phyloP scores from a whole-genome alignment of 129 eudicot genomes.

The Saposhnikovia divaricata region DNA sequence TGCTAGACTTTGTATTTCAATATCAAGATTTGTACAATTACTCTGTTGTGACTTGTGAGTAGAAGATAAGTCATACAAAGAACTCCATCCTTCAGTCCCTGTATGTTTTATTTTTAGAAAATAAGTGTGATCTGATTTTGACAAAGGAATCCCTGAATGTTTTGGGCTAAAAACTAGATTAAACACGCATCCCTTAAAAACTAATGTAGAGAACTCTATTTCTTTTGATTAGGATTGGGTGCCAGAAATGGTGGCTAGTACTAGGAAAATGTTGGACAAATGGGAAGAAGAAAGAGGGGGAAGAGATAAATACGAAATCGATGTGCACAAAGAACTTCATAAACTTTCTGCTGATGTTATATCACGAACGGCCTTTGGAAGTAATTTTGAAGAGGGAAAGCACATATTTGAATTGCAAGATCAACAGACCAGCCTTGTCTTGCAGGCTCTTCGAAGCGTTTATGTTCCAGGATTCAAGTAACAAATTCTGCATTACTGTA shows the following conservation, averaged over 20 bases:
- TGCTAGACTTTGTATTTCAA: no score
- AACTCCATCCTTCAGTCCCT: no score
- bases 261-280: conserved; percentile 32
- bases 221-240: conserved; percentile 51
- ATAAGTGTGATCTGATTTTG: no score
- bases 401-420: conserved; percentile 69
- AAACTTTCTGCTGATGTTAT: conserved; percentile 70
- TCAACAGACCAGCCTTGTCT: conserved; percentile 51
- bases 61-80: no score
- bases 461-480: conserved; percentile 84
- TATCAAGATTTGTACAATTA: no score
- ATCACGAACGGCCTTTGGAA: conserved; percentile 79
- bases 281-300: conserved; percentile 52
- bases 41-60: no score
- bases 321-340: conserved; percentile 58
- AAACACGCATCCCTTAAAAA: no score
- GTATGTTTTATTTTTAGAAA: no score
- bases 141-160: no score
- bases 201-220: no score
- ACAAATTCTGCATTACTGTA: neutral
- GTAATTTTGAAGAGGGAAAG: conserved; percentile 66
- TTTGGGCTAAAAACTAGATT: no score
- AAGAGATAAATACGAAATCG: conserved; percentile 45
- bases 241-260: conserved; percentile 68
- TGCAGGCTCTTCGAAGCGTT: conserved; percentile 55